Percentiles rank a stretch among this genome's conserved stretches.
These are phyloP conservation scores for Suillus weaverae DNA, from an alignment of 768 basidiomycete genomes.

Conservation along the genomic window DNA sequence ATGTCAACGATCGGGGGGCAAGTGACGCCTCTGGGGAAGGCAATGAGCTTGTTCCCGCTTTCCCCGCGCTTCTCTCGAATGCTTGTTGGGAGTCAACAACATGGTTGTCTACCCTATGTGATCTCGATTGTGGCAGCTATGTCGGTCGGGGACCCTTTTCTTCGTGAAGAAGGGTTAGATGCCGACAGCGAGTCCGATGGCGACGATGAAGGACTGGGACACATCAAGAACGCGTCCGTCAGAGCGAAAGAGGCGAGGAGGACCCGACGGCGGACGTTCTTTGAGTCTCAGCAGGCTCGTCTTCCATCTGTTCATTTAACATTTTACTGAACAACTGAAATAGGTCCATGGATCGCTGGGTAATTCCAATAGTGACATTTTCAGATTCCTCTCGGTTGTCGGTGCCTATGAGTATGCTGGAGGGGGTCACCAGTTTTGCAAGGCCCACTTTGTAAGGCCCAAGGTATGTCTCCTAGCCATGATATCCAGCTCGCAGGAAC, in stretches of 20 bases:
- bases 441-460: slow-evolving; percentile 82
- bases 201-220: slow-evolving; percentile 36
- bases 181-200: slow-evolving; percentile 44
- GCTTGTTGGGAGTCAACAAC: slow-evolving; percentile 83
- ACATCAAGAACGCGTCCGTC: slow-evolving; percentile 47
- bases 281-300: slow-evolving; percentile 74
- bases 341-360: slow-evolving; percentile 83
- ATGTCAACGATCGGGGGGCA: slow-evolving; percentile 46
- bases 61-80: slow-evolving; percentile 95
- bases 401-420: slow-evolving; percentile 95
- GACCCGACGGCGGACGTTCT: slow-evolving; percentile 73
- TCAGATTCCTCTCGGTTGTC: slow-evolving; percentile 88
- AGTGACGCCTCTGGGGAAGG: slow-evolving; percentile 87
- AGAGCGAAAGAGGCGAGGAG: slow-evolving; percentile 59
- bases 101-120: slow-evolving; percentile 89
- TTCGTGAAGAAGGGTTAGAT: slow-evolving; percentile 72
- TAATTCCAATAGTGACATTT: slow-evolving; percentile 77
- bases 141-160: slow-evolving; percentile 94
- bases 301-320: slow-evolving; percentile 8
- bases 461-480: slow-evolving; percentile 57
- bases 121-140: slow-evolving; percentile 88
- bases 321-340: background rate
- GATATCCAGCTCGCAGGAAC: slow-evolving; percentile 1
- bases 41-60: slow-evolving; percentile 93
- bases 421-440: slow-evolving; percentile 78